phyloP scores from a whole-genome alignment of 78 protist genomes.

The Cavenderia fasciculata region DNA sequence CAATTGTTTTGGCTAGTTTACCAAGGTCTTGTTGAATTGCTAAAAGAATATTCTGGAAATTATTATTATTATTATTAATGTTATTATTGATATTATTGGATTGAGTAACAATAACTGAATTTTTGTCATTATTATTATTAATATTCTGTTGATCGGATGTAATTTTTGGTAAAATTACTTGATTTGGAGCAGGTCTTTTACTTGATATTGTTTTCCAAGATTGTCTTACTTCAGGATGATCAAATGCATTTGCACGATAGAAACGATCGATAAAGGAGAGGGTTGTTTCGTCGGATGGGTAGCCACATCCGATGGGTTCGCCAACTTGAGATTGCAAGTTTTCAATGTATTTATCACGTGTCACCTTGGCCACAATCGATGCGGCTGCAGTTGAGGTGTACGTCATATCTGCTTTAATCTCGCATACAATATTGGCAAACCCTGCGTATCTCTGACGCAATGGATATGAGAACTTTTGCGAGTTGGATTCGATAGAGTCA shows the following conservation, averaged over 20 bases:
- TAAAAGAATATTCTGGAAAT: no score
- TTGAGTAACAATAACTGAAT: neutral
- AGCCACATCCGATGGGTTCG: conserved; percentile 36
- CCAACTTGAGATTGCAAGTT: neutral
- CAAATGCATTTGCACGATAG: neutral
- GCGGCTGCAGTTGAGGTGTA: conserved; percentile 46
- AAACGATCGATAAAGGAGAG: neutral
- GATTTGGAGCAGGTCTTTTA: no score
- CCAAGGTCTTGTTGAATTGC: no score
- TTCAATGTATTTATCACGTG: conserved; percentile 26
- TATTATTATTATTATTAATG: no score
- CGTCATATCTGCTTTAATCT: conserved; percentile 34
- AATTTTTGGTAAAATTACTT: no score
- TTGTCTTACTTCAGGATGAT: conserved; percentile 4
- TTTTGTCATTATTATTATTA: neutral
- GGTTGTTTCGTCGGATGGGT: conserved; percentile 6
- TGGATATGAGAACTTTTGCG: conserved; percentile 3
- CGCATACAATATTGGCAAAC: conserved; percentile 7
- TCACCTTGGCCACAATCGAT: conserved; percentile 45
- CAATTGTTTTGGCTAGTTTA: neutral
- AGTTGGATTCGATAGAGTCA: conserved; percentile 7
- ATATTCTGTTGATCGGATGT: neutral
- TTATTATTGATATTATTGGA: neutral
- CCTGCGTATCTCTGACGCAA: neutral
- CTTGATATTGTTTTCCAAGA: neutral